Conservation (phyloP, 2,329 filamentous ascomycete species). For the Alternaria consortialis region DNA sequence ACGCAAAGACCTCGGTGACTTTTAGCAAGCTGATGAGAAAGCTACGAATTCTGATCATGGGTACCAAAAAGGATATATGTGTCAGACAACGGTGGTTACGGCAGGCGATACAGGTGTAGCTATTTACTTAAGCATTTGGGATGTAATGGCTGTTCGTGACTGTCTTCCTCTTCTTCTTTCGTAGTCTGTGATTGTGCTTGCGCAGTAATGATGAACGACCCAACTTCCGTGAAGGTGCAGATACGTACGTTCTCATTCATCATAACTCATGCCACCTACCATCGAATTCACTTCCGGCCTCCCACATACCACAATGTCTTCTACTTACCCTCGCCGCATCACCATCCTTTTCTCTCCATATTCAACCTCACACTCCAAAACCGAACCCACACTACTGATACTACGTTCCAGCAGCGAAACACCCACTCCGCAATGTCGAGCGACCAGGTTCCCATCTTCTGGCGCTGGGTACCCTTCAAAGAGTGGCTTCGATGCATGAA, state of each 20-base stretch:
- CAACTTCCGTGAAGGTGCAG: neutral
- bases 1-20: neutral
- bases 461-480: neutral
- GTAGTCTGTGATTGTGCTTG: neutral
- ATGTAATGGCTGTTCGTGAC: neutral
- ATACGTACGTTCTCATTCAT: neutral
- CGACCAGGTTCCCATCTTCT: neutral
- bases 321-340: neutral
- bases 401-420: neutral
- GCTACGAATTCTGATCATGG: neutral
- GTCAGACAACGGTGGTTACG: neutral
- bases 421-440: neutral
- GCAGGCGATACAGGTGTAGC: neutral
- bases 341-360: neutral
- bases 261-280: neutral
- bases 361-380: too few relatives aligned
- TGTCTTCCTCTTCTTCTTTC: neutral
- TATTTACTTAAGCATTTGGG: neutral
- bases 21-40: neutral
- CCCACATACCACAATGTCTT: neutral
- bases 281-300: neutral
- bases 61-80: neutral
- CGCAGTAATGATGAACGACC: neutral
- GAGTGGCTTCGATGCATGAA: slow-evolving; percentile 7
- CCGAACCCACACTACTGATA: neutral